phyloP scores from a whole-genome alignment of 768 basidiomycete species.

The Xerocomellus amylosporus region DNA sequence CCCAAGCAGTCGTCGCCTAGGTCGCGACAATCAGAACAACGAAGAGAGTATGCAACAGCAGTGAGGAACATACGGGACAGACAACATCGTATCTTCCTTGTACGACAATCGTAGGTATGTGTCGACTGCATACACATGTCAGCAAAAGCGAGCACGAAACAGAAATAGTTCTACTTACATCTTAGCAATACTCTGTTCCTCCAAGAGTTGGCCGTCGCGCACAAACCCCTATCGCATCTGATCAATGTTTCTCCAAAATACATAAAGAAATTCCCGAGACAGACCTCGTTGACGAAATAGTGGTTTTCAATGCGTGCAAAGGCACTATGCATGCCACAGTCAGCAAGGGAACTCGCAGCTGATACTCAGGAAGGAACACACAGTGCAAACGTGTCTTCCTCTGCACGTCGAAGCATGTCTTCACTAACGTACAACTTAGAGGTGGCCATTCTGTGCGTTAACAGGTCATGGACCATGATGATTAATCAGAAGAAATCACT shows the following conservation, averaged over 20 bases:
- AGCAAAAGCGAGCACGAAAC: slow-evolving; percentile 3
- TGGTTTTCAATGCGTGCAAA: slow-evolving; percentile 91
- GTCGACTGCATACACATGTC: slow-evolving; percentile 51
- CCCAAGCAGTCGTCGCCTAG: slow-evolving; percentile 76
- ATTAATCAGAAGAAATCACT: slow-evolving; percentile 30
- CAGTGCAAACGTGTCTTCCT: slow-evolving; percentile 75
- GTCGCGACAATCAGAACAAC: neutral
- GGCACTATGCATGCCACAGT: slow-evolving; percentile 46
- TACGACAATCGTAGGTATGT: slow-evolving; percentile 79
- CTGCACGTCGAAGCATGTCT: slow-evolving; percentile 62
- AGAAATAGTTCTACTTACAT: slow-evolving; percentile 50
- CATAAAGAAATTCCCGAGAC: slow-evolving; percentile 12
- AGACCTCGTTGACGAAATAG: slow-evolving; percentile 79
- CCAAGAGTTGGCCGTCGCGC: slow-evolving; percentile 84
- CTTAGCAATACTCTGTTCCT: slow-evolving; percentile 80
- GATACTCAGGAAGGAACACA: slow-evolving; percentile 34
- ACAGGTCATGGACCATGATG: neutral
- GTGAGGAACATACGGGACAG: slow-evolving; percentile 60
- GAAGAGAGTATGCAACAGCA: neutral
- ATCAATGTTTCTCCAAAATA: slow-evolving; percentile 6
- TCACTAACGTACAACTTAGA: slow-evolving; percentile 71
- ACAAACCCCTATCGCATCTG: slow-evolving; percentile 64
- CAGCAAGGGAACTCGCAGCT: slow-evolving; percentile 3
- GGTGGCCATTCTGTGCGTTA: slow-evolving; percentile 67
- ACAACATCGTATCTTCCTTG: slow-evolving; percentile 90